Conservation (phyloP, 2,329 filamentous ascomycete species). For the Colletotrichum higginsianum region DNA sequence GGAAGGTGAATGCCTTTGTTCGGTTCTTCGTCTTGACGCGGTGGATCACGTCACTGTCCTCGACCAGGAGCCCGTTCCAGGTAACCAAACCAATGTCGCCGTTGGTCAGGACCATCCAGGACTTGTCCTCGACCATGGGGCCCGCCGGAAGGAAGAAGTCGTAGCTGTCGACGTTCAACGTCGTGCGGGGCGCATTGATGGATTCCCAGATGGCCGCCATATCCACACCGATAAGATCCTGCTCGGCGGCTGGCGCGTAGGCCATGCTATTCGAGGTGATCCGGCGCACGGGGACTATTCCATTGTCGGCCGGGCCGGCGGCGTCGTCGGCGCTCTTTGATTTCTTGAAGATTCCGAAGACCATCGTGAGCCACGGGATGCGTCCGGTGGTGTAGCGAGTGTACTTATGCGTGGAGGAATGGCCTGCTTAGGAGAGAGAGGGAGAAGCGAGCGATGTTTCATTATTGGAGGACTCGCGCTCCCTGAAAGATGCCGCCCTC, state of each 20-base stretch:
- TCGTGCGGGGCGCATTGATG: conserved; percentile 17
- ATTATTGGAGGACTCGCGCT: neutral
- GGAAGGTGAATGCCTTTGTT: neutral
- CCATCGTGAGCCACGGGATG: neutral
- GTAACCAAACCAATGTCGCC: conserved; percentile 5
- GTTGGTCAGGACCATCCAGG: conserved; percentile 12
- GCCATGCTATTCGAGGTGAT: neutral
- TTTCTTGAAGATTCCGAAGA: conserved; percentile 6
- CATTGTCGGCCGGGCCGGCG: no score
- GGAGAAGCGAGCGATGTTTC: neutral
- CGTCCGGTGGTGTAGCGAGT: neutral
- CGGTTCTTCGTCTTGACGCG: neutral
- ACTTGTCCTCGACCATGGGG: conserved; percentile 13
- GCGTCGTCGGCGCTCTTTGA: neutral
- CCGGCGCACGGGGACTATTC: neutral
- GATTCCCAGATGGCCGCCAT: conserved; percentile 7
- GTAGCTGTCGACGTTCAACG: conserved; percentile 16
- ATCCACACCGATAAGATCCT: neutral
- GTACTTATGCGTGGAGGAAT: no score
- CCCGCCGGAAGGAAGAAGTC: conserved; percentile 28
- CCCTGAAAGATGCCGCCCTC: neutral
- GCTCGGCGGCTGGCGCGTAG: neutral
- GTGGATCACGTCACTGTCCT: neutral
- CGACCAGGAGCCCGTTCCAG: neutral
- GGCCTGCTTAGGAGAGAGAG: no score